Conservation (phyloP, 345 rosid species). For the Citrus unshiu region DNA sequence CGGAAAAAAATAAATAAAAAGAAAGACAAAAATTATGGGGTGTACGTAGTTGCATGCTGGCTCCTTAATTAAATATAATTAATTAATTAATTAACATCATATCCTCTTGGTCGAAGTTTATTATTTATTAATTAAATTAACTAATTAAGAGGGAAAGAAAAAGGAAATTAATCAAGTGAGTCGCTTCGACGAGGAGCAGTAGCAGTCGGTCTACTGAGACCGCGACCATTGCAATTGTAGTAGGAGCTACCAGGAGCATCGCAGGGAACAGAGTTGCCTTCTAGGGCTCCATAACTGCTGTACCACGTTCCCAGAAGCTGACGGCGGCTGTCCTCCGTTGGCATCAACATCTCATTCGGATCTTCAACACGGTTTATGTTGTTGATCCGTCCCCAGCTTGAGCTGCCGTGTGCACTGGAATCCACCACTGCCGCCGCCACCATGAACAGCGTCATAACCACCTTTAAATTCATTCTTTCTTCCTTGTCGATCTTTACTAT, state of each 20-base stretch:
- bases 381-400: slow-evolving; percentile 6
- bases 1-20: too few species aligned
- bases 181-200: neutral
- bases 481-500: too few species aligned
- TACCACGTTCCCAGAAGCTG: neutral
- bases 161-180: neutral
- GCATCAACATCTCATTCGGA: neutral
- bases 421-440: slow-evolving; percentile 10
- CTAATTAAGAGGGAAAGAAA: neutral
- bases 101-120: neutral
- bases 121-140: too few species aligned
- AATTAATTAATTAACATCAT: too few species aligned
- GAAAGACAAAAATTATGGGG: too few species aligned
- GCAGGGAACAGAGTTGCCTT: neutral
- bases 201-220: neutral
- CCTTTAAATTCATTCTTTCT: slow-evolving; percentile 32
- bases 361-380: neutral
- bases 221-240: neutral
- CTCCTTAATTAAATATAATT: neutral
- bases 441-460: slow-evolving; percentile 29
- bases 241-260: neutral
- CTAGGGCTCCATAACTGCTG: neutral
- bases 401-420: slow-evolving; percentile 11
- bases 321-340: neutral
- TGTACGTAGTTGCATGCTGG: neutral